phyloP scores from a whole-genome alignment of 257 asterid genomes.

The Solanum virginianum region DNA sequence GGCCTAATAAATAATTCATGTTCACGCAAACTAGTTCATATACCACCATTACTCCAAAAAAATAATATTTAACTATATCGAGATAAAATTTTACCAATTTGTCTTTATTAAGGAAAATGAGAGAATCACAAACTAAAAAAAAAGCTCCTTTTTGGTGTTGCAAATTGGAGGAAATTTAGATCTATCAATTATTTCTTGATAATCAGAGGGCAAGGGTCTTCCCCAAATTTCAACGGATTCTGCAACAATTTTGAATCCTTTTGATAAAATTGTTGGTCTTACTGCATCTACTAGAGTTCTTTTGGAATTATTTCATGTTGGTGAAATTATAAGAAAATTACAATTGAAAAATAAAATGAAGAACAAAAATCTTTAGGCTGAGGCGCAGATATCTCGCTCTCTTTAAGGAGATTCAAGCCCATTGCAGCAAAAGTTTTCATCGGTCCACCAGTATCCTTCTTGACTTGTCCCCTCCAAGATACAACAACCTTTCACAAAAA shows the following conservation, averaged over 20 bases:
- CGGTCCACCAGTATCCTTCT: no score
- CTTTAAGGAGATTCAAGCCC: no score
- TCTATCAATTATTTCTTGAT: background rate
- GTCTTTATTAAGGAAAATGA: slow-evolving; percentile 11
- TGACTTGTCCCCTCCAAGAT: no score
- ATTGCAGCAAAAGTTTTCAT: no score
- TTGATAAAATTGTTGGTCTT: slow-evolving; percentile 17
- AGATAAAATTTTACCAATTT: slow-evolving; percentile 2
- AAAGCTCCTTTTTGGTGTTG: slow-evolving; percentile 22
- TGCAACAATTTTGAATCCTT: background rate
- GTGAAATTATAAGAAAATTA: slow-evolving; percentile 1
- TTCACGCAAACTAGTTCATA: background rate
- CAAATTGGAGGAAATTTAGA: slow-evolving; percentile 3
- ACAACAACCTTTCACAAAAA: no score
- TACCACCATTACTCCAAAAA: background rate
- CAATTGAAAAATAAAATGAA: no score
- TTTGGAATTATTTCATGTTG: background rate
- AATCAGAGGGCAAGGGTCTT: slow-evolving; percentile 13
- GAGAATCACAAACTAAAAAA: slow-evolving; percentile 6
- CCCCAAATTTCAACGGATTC: background rate
- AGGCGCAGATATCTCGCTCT: no score
- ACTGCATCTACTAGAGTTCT: slow-evolving; percentile 31
- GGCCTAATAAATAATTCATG: background rate
- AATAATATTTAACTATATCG: background rate
- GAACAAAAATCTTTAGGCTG: no score